Evolutionary conservation across 2,329 filamentous ascomycete genomes (phyloP), one percentile per base, ranked within the genome.

Genomic region (Colletotrichum caudatum): DNA sequence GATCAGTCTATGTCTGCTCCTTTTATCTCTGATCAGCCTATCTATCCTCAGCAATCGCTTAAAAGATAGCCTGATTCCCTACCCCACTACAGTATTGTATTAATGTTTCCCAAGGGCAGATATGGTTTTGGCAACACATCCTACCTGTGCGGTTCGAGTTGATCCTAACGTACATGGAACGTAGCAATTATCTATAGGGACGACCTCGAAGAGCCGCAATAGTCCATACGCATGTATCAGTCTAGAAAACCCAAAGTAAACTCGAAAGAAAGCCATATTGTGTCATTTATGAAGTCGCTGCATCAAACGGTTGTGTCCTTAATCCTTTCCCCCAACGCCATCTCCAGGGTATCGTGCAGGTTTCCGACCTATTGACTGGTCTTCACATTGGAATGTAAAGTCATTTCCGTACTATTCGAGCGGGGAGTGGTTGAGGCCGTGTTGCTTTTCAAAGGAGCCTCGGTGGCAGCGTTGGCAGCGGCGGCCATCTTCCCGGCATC

Each of bases 371-470:
- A 69, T 37, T 72, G 35, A 12, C 53, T 56, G 20, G 44, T 18
- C 16, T 72, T 54, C 41, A 64, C 65, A 2, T 69, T 59, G 1
- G 69, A 64, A 12, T 48, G 59, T 23, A 69, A 33, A 2, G 65
- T 71, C n/a, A 54, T 11, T 35, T 72, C 69, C 1, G 65, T 64
- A 54, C 69, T 72, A 18, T 37, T 6, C 11, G 69, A 64, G 1
- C 54, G 59, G 7, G 53, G 59, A 7, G 59, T 12, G 7, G 50
- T 50, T 2, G 54, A 53, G 12, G 20, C 26, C 4, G 46, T 68
- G 39, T 23, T 50, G n/a, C 29, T 20, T 1, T 37, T 44, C 3
- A 23, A 37, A 11, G 48, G 23, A 6, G 39, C 14, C 26, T 60
- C 56, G 39, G 39, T 54, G 33, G 46, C 59, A 0, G 65, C 69